Conservation (phyloP, 305 asterid species). For the Fraxinus baroniana region DNA sequence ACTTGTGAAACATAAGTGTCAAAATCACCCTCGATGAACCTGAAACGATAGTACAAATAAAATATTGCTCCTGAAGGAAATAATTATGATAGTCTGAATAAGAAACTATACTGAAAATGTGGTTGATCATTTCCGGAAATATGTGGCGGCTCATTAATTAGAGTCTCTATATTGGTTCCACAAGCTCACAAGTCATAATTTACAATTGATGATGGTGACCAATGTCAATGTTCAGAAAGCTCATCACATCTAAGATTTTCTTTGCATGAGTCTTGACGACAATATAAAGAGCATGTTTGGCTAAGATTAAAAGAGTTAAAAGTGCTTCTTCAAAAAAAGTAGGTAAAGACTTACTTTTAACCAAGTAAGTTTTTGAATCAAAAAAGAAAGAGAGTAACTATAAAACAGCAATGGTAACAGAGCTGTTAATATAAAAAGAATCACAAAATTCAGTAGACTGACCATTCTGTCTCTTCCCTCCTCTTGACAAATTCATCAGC, state of each 20-base stretch:
- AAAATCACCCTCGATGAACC: conserved; percentile 95
- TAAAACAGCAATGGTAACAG: background rate
- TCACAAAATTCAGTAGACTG: conserved; percentile 25
- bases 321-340: background rate
- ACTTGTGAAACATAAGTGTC: conserved; percentile 61
- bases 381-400: background rate
- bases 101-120: background rate
- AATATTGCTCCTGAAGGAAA: background rate
- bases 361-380: background rate
- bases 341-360: background rate
- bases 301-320: background rate
- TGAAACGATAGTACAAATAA: conserved; percentile 25
- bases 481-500: conserved; percentile 85
- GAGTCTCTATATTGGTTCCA: background rate
- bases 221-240: background rate
- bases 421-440: background rate
- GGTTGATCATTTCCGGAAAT: background rate
- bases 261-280: background rate
- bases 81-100: background rate
- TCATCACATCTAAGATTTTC: background rate
- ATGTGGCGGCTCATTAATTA: background rate
- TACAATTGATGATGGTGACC: background rate
- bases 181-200: background rate
- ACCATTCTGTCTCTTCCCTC: conserved; percentile 92
- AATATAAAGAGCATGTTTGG: background rate